Base-by-base conservation (phyloP, 2,329 filamentous ascomycete species). In the Colletotrichum sp. region DNA sequence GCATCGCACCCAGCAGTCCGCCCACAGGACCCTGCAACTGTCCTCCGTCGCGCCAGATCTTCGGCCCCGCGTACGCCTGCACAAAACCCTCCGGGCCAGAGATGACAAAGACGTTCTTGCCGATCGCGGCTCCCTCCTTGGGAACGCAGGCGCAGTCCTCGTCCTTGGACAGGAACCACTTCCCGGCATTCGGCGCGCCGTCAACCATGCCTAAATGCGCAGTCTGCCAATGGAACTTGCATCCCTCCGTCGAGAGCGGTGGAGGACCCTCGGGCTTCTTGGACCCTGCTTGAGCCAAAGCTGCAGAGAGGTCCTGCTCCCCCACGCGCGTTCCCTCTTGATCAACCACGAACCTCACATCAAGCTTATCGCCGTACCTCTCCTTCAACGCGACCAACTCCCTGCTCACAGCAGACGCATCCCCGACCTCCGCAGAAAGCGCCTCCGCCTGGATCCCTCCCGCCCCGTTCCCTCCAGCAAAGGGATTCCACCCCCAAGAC, bases 51-150 rank as follows among this genome's bases (percentile, higher is more conserved):
- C 89, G 86, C 94, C 95, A 98, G 5, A 91, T 85, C 85, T 98
- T 98, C 12, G 92, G 88, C 2, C 97, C 96, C 4, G 95, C 95
- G 85, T 94, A 95, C 78, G 94, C 90, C 59, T 91, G 90, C 52
- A 99, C 90, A 84, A 99, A 99, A 1, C 97, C 96, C 70, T 98
- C 95, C 0, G 97, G 96, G 0, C 97, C 97, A 1, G 96, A 98
- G 2, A 99, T 91, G 72, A 98, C 88, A n/a, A 98, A 87, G 24
- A 98, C 83, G 75, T 92, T 93, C 77, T 90, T 91, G 1, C 90
- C 88, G 10, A 84, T 80, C 13, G 80, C 79, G 24, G 8, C 36
- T 7, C 79, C 80, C 13, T 78, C 63, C 1, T 69, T 72, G 12
- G 78, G 63, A 2, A 77, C 77, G 75, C 83, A 85, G 7, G 77